Evolutionary conservation across 257 asterid species (phyloP).

Genomic region (Thymus mandschuricus): DNA sequence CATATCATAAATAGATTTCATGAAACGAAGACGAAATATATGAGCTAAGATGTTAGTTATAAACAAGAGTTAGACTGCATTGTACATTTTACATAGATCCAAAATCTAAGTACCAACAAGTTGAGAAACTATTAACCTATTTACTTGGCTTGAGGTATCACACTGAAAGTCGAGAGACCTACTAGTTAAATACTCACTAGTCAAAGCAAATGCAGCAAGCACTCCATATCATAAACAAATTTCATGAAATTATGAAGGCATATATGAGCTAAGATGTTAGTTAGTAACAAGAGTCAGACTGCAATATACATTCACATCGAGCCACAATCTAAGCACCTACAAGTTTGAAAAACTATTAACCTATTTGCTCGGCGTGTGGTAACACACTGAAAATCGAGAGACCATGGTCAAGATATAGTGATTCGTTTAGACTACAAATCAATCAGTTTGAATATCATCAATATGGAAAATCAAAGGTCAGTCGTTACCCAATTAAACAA

Average conservation of each 20-base stretch:
- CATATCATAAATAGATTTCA: too few species aligned
- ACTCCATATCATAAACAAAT: constrained; percentile 1
- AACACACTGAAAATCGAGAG: neutral
- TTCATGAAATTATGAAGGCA: constrained; percentile 1
- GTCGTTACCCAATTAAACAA: neutral
- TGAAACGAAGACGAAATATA: too few species aligned
- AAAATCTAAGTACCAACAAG: too few species aligned
- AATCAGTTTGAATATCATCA: neutral
- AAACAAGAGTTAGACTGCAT: too few species aligned
- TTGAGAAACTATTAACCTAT: too few species aligned
- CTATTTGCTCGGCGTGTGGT: neutral
- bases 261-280: neutral
- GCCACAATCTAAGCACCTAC: constrained; percentile 7
- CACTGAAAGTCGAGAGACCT: too few species aligned
- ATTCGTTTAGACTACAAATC: neutral
- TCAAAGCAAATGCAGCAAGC: neutral
- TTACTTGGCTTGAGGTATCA: too few species aligned
- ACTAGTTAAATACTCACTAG: constrained; percentile 6
- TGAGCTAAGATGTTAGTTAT: too few species aligned
- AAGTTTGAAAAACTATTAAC: neutral
- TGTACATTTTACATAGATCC: too few species aligned
- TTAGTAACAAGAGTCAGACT: neutral
- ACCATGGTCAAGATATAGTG: neutral
- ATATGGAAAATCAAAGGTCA: neutral
- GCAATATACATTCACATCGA: neutral